Base-by-base conservation (phyloP, 352 stramenopile genomes). In the Peronospora farinosa region DNA sequence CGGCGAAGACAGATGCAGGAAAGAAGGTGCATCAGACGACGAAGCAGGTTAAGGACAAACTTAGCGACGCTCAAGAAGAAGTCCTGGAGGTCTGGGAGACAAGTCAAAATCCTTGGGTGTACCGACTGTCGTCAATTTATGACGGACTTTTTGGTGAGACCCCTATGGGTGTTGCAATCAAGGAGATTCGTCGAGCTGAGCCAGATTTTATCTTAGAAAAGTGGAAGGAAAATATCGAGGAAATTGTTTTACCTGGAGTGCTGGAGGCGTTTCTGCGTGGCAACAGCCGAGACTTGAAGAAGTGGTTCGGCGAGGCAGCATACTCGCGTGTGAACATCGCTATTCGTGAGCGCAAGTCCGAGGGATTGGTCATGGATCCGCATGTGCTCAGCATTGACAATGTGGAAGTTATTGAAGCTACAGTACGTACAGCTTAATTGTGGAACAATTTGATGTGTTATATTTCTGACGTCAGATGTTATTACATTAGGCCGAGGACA, bases 61-160 rank as follows among this genome's bases (percentile, higher is more conserved):
- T 92, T 31, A 78, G 73, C 35, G 84, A 95, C 42, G 78, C 76
- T 19, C 74, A 74, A 16, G 78, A 92, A 67, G 85, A 95, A 35
- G 84, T 85, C 1, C 67, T 86, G 8, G 96, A 98, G 73, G 88
- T 96, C 50, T 98, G 95, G 95, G 96, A 99, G 65, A 99, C 96
- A 36, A 98, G 88, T 64, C 96, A 99, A 72, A 98, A 98, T 81
- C 96, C 96, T 47, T 94, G 84, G 84, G 89, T 99, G 3, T 98
- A 99, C 63, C 89, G 95, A 46, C 65, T 97, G 40, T 98, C 93
- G 15, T 98, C 89, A 7, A 95, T 98, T n/a, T 98, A 98, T 60
- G 96, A 99, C 46, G 96, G 93, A 19, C 67, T 99, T 40, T 98
- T 97, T 16, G 94, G 92, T 3, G 96, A 98, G 75, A 98, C 93